A percentile compares a stretch with the other conserved stretches of the same genome.
Evolutionary conservation across 306 rosid genomes (phyloP).

Genomic region (Casuarina glauca): DNA sequence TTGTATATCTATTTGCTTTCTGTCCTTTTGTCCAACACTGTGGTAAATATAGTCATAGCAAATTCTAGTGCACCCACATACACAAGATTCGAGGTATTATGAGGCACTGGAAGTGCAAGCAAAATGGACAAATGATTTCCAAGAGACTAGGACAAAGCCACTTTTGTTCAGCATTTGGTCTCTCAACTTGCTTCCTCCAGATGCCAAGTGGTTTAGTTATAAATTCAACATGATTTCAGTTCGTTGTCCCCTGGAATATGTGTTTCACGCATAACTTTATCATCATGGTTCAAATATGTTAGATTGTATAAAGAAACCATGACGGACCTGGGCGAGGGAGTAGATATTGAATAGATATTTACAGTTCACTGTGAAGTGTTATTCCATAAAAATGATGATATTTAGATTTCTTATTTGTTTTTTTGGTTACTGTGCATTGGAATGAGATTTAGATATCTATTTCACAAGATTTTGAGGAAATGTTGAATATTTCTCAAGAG

Average conservation of each 20-base stretch:
- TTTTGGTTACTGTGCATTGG: neutral
- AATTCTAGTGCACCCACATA: neutral
- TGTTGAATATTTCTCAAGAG: neutral
- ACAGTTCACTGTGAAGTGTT: too few relatives aligned
- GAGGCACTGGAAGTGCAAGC: neutral
- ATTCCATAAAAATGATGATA: too few relatives aligned
- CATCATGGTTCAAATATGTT: neutral
- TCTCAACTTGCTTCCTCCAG: neutral
- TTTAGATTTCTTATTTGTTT: too few relatives aligned
- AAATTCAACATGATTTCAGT: neutral
- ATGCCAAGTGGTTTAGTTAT: neutral
- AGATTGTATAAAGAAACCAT: neutral
- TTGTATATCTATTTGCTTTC: neutral
- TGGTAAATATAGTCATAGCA: neutral
- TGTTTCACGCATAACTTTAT: neutral
- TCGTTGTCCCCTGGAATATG: neutral
- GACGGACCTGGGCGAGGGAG: neutral
- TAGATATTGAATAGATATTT: neutral
- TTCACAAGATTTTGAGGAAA: neutral
- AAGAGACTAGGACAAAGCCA: neutral
- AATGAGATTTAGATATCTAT: neutral
- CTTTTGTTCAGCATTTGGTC: neutral
- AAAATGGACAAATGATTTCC: neutral
- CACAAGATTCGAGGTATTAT: neutral
- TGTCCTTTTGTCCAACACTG: neutral